A percentile compares a stretch with the other conserved stretches of the same genome.
Conservation (phyloP, 2,329 filamentous ascomycete species). For the Akanthomyces dipterigenus region DNA sequence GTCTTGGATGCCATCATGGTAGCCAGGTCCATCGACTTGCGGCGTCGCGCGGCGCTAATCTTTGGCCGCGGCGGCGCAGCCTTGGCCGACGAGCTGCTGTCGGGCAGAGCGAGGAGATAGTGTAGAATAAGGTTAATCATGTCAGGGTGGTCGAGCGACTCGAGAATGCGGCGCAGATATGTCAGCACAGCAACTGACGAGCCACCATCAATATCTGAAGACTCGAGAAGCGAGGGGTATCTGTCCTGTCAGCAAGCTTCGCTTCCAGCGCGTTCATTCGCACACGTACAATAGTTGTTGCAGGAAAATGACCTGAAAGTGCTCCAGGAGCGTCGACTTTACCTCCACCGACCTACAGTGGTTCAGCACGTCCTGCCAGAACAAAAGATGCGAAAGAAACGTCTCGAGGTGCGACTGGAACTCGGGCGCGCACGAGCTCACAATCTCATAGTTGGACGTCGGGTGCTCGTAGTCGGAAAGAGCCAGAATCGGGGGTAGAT, state of each 20-base stretch:
- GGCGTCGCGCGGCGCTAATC: conserved; percentile 65
- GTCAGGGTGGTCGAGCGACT: conserved; percentile 86
- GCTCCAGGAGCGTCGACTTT: conserved; percentile 85
- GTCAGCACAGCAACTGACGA: conserved; percentile 94
- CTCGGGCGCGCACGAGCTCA: conserved; percentile 65
- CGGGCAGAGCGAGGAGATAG: conserved; percentile 80
- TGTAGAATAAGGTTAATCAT: conserved; percentile 90
- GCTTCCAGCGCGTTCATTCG: too few relatives aligned
- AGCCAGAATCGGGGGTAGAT: conserved; percentile 74
- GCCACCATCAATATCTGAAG: conserved; percentile 92
- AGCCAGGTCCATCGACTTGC: conserved; percentile 83
- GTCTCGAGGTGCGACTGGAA: conserved; percentile 85
- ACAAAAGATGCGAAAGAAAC: conserved; percentile 88
- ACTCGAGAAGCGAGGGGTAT: conserved; percentile 92
- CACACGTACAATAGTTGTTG: conserved; percentile 76
- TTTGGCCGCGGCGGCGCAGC: conserved; percentile 38
- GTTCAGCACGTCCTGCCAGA: conserved; percentile 97
- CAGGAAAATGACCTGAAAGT: conserved; percentile 94
- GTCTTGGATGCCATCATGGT: conserved; percentile 70
- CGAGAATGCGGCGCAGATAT: conserved; percentile 83
- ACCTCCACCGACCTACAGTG: conserved; percentile 90
- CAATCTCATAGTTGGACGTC: conserved; percentile 60
- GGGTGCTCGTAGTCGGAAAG: conserved; percentile 83
- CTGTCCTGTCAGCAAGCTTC: conserved; percentile 35
- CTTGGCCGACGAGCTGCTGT: conserved; percentile 32